Conservation (phyloP, 1,284 basidiomycete species). For the Boletellus sp. region DNA sequence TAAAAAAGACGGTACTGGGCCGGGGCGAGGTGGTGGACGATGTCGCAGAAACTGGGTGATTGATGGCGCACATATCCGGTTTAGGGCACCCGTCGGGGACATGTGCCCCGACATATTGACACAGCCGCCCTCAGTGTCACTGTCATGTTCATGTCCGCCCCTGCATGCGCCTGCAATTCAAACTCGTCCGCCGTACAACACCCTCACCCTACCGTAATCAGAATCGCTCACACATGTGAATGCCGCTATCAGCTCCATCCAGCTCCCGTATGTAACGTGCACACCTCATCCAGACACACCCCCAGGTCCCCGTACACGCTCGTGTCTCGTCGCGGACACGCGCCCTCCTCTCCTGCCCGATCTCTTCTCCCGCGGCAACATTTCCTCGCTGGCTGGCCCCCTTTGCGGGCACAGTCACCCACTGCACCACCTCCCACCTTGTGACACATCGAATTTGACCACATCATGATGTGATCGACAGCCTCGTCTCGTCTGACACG, state of each 20-base stretch:
- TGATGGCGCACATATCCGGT: constrained; percentile 28
- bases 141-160: constrained; percentile 29
- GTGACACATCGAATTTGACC: constrained; percentile 29
- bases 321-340: constrained; percentile 37
- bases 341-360: too few relatives aligned
- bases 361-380: constrained; percentile 31
- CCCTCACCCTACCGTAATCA: constrained; percentile 32
- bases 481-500: constrained; percentile 15
- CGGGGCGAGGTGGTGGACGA: too few relatives aligned
- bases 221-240: constrained; percentile 35
- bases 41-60: constrained; percentile 17
- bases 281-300: constrained; percentile 34
- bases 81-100: constrained; percentile 31
- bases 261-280: constrained; percentile 31
- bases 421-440: too few relatives aligned
- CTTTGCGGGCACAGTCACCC: too few relatives aligned
- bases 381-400: too few relatives aligned
- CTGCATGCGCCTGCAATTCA: constrained; percentile 22
- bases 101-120: constrained; percentile 22
- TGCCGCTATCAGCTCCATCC: constrained; percentile 29
- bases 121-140: constrained; percentile 25
- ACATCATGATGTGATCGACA: constrained; percentile 29
- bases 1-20: constrained; percentile 7
- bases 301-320: constrained; percentile 34
- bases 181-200: constrained; percentile 28